These are phyloP conservation scores for Epichloe baconii DNA, from an alignment of 2,329 filamentous ascomycete species.

Conservation along the genomic window DNA sequence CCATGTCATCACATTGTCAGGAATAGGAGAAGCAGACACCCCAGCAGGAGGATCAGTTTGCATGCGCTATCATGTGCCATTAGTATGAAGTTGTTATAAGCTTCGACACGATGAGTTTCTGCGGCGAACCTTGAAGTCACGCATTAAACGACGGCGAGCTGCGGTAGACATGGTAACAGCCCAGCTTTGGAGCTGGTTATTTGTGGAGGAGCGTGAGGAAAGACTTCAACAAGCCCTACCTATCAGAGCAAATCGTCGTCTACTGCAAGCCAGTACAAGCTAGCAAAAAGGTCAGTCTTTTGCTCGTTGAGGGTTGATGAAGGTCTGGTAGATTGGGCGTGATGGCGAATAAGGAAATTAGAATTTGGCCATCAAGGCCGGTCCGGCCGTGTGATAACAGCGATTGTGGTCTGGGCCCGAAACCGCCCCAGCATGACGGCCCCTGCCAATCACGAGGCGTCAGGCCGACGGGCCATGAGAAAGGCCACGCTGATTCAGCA, in stretches of 20 bases:
- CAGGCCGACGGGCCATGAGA: constrained; percentile 4
- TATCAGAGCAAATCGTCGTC: background rate
- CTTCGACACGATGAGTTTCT: background rate
- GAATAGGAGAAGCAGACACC: constrained; percentile 89
- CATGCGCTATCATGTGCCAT: constrained; percentile 61
- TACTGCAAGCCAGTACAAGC: background rate
- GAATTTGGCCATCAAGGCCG: constrained; percentile 15
- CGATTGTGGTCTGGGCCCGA: background rate
- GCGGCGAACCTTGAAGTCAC: constrained; percentile 84
- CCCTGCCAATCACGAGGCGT: constrained; percentile 12
- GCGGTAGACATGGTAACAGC: constrained; percentile 61
- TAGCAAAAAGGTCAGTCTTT: background rate
- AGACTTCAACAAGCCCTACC: background rate
- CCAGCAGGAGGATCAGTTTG: constrained; percentile 96
- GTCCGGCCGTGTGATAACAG: background rate
- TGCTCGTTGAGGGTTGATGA: background rate
- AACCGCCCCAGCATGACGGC: background rate
- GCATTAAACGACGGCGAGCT: constrained; percentile 91
- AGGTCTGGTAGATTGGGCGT: constrained; percentile 2
- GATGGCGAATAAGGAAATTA: constrained; percentile 9
- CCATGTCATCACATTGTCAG: constrained; percentile 97
- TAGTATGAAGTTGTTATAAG: background rate
- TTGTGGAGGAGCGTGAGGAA: background rate
- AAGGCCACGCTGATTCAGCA: background rate
- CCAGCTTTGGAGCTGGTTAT: background rate